A percentile compares a stretch with the other conserved stretches of the same genome.
phyloP scores from a whole-genome alignment of 768 basidiomycete genomes.

The Rhodotorula babjevae region DNA sequence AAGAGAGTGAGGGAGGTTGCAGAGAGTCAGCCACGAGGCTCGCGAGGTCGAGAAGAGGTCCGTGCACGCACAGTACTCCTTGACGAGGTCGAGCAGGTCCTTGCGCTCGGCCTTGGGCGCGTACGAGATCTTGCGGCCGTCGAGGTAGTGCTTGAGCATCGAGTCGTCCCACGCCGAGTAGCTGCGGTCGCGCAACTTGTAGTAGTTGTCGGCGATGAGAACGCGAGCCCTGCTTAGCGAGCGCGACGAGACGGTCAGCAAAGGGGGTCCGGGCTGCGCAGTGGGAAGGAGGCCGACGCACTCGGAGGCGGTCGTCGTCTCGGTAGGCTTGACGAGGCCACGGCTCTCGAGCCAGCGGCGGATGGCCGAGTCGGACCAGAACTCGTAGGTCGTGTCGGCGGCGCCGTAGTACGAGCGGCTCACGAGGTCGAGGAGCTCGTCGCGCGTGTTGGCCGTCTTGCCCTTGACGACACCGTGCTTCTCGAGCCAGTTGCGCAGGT shows the following conservation, averaged over 20 bases:
- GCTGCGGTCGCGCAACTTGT: conserved; percentile 47
- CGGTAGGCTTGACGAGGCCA: conserved; percentile 37
- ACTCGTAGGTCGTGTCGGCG: conserved; percentile 36
- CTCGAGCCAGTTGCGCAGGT: conserved; percentile 82
- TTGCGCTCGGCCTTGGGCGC: conserved; percentile 26
- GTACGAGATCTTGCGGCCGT: conserved; percentile 67
- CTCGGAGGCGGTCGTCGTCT: conserved; percentile 26
- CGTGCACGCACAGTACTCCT: conserved; percentile 34
- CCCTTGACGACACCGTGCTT: conserved; percentile 68
- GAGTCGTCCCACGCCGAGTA: conserved; percentile 67
- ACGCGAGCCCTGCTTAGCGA: conserved; percentile 47
- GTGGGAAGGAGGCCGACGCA: too few relatives aligned
- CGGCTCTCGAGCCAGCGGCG: conserved; percentile 40
- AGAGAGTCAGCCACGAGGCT: neutral
- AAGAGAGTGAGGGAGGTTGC: neutral
- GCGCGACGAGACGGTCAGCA: neutral
- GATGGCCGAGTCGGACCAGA: conserved; percentile 40
- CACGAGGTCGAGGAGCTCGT: conserved; percentile 64
- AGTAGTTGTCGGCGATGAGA: conserved; percentile 50
- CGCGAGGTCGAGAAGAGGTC: neutral
- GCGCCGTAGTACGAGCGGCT: conserved; percentile 67
- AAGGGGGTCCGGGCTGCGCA: too few relatives aligned
- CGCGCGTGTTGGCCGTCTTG: conserved; percentile 58
- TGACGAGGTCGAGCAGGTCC: conserved; percentile 21
- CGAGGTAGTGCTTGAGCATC: conserved; percentile 71